These are phyloP conservation scores for Reutealis trisperma DNA, from an alignment of 345 rosid species.

Conservation along the genomic window DNA sequence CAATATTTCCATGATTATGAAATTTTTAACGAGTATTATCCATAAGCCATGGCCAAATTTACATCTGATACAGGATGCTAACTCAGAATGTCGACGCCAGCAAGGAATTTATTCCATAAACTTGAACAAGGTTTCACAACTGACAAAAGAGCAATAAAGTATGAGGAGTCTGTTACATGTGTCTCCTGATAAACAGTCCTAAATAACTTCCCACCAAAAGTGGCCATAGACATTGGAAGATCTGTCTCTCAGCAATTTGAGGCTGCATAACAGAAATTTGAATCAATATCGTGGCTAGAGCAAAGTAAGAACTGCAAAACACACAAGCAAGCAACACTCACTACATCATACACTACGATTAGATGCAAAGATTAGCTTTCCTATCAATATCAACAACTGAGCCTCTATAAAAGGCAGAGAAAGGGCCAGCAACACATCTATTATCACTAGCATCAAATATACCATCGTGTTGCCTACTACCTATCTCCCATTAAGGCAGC, in stretches of 20 bases:
- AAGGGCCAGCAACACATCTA: not conserved
- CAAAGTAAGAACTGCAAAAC: not conserved
- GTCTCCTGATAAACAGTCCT: conserved; percentile 5
- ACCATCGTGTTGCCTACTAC: not conserved
- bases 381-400: not conserved
- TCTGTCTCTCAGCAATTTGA: not conserved
- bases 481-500: not conserved
- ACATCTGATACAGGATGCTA: not conserved
- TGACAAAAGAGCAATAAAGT: not conserved
- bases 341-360: not conserved
- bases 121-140: conserved; percentile 6
- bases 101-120: conserved; percentile 18
- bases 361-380: not conserved
- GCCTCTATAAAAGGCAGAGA: no score
- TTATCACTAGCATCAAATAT: not conserved
- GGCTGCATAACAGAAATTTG: conserved; percentile 5
- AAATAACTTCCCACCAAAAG: not conserved
- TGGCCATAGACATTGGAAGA: conserved; percentile 2
- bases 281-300: not conserved
- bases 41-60: not conserved
- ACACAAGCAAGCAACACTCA: not conserved
- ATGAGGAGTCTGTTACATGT: conserved; percentile 15
- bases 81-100: not conserved
- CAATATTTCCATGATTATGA: not conserved
- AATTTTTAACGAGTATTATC: no score